Evolutionary conservation across 345 rosid species (phyloP).

Genomic region (Acer saccharum): DNA sequence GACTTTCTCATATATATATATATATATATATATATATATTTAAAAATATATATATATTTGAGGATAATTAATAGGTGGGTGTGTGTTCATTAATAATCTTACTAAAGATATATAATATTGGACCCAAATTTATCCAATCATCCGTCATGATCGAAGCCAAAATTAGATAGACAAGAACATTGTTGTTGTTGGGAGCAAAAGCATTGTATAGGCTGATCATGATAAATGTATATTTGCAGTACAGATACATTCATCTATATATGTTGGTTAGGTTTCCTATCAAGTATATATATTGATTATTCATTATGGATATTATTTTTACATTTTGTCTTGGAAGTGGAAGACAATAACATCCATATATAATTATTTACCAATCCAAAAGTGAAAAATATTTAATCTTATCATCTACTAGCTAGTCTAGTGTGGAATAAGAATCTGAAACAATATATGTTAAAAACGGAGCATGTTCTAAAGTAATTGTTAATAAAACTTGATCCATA

Average conservation of each 20-base stretch:
- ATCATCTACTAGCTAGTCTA: too few species aligned
- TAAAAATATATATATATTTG: background rate
- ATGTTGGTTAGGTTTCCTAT: slow-evolving; percentile 7
- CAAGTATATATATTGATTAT: background rate
- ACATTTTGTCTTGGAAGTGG: slow-evolving; percentile 17
- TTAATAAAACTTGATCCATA: too few species aligned
- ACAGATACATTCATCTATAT: slow-evolving; percentile 12
- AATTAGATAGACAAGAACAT: slow-evolving; percentile 10
- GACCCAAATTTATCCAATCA: background rate
- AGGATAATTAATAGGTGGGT: slow-evolving; percentile 7
- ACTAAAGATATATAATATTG: background rate
- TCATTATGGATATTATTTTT: slow-evolving; percentile 4
- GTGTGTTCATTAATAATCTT: background rate
- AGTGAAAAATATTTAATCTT: too few species aligned
- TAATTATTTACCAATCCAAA: background rate
- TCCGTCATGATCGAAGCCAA: slow-evolving; percentile 3
- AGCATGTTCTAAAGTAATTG: too few species aligned
- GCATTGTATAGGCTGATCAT: background rate
- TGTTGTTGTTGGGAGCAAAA: slow-evolving; percentile 14
- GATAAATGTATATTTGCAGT: background rate
- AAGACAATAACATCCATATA: slow-evolving; percentile 18
- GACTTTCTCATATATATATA: background rate
- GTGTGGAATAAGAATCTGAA: background rate
- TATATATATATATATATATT: background rate
- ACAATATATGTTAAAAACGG: background rate